Evolutionary conservation across 345 rosid genomes (phyloP).

Genomic region (Populus deltoides): DNA sequence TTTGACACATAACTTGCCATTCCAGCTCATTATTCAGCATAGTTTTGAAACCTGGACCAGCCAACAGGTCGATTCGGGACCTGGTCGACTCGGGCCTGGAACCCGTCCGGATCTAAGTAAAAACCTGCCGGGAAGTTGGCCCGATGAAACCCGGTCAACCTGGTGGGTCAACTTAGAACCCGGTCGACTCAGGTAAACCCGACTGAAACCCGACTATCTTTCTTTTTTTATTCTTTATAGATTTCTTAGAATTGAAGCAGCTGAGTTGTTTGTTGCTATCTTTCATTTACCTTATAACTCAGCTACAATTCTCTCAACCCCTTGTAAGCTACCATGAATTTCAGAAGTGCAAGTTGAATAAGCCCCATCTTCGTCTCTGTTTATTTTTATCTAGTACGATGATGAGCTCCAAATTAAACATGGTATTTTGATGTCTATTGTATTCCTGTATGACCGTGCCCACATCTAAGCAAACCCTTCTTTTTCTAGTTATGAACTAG

Average conservation of each 20-base stretch:
- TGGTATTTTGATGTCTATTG: no score
- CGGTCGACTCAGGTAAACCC: rapidly evolving
- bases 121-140: no score
- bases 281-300: neutral
- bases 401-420: conserved; percentile 46
- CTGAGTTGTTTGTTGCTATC: neutral
- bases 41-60: rapidly evolving
- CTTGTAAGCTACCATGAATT: conserved; percentile 38
- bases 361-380: neutral
- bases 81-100: rapidly evolving
- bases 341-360: conserved; percentile 56
- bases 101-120: no score
- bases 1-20: no score
- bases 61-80: rapidly evolving
- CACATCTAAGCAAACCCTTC: conserved; percentile 41
- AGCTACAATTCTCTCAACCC: neutral
- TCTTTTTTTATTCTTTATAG: neutral
- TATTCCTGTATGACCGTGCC: conserved; percentile 42
- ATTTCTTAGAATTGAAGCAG: neutral
- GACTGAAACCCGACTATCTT: no score
- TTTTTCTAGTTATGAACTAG: no score
- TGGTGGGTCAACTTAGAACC: no score
- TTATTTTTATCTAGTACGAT: no score
- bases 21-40: no score
- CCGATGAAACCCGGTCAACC: no score